A percentile compares a stretch with the other conserved stretches of the same genome.
Evolutionary conservation across 768 basidiomycete species (phyloP).

Genomic region (Mycena maculata): DNA sequence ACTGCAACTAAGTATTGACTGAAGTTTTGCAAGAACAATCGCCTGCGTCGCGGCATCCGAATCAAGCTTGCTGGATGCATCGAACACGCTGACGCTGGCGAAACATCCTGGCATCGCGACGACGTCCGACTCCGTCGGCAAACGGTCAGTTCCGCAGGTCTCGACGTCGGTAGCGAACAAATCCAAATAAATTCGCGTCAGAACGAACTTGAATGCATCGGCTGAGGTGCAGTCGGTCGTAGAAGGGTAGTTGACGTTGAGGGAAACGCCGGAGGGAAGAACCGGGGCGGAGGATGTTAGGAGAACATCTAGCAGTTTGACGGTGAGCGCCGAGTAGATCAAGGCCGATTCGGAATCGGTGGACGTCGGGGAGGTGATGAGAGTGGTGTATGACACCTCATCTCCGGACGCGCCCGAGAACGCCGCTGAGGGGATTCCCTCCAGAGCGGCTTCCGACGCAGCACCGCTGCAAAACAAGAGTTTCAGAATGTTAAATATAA

Average conservation of each 20-base stretch:
- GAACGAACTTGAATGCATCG: slow-evolving; percentile 54
- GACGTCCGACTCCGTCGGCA: slow-evolving; percentile 57
- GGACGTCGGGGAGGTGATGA: slow-evolving; percentile 48
- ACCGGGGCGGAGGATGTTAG: slow-evolving; percentile 46
- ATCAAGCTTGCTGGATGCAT: slow-evolving; percentile 57
- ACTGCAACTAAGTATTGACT: slow-evolving; percentile 46
- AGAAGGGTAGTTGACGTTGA: slow-evolving; percentile 63
- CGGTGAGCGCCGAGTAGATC: slow-evolving; percentile 57
- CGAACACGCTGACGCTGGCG: slow-evolving; percentile 59
- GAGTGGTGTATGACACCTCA: slow-evolving; percentile 62
- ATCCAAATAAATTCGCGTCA: slow-evolving; percentile 52
- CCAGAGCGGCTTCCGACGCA: slow-evolving; percentile 58
- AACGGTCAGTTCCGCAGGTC: slow-evolving; percentile 56
- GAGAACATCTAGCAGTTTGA: slow-evolving; percentile 52
- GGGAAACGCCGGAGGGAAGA: slow-evolving; percentile 52
- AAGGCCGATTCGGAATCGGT: slow-evolving; percentile 50
- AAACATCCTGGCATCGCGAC: slow-evolving; percentile 49
- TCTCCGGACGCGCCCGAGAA: slow-evolving; percentile 37
- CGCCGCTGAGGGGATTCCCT: slow-evolving; percentile 49
- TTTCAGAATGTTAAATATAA: neutral
- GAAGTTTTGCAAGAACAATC: slow-evolving; percentile 50
- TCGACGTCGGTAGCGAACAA: slow-evolving; percentile 51
- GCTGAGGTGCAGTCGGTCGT: slow-evolving; percentile 51
- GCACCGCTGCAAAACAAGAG: slow-evolving; percentile 51
- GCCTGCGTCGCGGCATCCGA: slow-evolving; percentile 55